phyloP scores from a whole-genome alignment of 768 basidiomycete species.

The Psilocybe sp. region DNA sequence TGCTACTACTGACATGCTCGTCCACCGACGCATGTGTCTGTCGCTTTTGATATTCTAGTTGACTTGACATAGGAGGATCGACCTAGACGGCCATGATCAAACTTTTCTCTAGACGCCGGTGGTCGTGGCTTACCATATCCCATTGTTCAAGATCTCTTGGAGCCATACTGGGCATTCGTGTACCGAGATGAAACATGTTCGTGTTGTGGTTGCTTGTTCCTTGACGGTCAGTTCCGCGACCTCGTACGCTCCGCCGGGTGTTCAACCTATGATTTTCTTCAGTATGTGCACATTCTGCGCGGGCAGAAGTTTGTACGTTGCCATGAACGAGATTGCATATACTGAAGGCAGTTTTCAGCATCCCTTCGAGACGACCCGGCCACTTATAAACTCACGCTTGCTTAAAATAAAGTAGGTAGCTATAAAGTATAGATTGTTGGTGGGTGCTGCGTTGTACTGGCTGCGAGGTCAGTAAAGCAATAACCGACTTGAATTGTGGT shows the following conservation, averaged over 20 bases:
- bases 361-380: background rate
- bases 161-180: conserved; percentile 39
- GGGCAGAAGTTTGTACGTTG: conserved; percentile 42
- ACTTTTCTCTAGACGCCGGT: background rate
- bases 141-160: conserved; percentile 31
- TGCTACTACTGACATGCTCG: background rate
- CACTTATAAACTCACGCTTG: conserved; percentile 45
- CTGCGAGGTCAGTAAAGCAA: background rate
- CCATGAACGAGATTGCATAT: conserved; percentile 63
- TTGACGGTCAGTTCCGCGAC: conserved; percentile 52
- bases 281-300: conserved; percentile 1
- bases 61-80: conserved; percentile 2
- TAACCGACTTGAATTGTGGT: background rate
- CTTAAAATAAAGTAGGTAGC: conserved; percentile 62
- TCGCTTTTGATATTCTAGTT: too few relatives aligned
- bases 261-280: conserved; percentile 43
- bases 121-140: conserved; percentile 22
- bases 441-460: conserved; percentile 54
- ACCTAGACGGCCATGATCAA: background rate
- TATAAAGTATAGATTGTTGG: conserved; percentile 58
- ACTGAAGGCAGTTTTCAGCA: conserved; percentile 29
- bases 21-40: too few relatives aligned
- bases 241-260: conserved; percentile 52
- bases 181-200: conserved; percentile 50
- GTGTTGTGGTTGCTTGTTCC: conserved; percentile 37